These are phyloP conservation scores for Tylopilus sp. DNA, from an alignment of 768 basidiomycete genomes.

Conservation along the genomic window DNA sequence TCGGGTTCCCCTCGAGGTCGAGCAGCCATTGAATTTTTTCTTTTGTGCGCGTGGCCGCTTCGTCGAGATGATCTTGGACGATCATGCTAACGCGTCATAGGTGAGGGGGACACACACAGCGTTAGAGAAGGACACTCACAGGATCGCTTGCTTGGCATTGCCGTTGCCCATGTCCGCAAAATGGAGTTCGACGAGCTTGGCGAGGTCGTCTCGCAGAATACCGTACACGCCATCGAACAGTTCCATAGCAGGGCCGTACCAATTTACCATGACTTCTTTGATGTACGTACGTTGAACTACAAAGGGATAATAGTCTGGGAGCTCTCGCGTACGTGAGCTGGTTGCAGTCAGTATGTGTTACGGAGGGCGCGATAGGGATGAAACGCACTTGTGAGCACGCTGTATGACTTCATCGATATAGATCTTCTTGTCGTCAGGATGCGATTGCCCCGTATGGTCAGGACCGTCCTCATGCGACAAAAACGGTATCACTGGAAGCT, in stretches of 20 bases:
- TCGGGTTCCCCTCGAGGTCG: constrained; percentile 45
- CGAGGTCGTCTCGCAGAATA: constrained; percentile 38
- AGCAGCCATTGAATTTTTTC: constrained; percentile 47
- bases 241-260: constrained; percentile 44
- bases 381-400: too few species aligned
- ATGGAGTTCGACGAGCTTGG: constrained; percentile 42
- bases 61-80: constrained; percentile 48
- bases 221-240: constrained; percentile 42
- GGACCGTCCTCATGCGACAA: constrained; percentile 38
- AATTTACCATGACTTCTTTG: constrained; percentile 38
- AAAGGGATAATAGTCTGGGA: constrained; percentile 66
- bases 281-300: constrained; percentile 55
- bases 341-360: too few species aligned
- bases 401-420: too few species aligned
- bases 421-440: too few species aligned
- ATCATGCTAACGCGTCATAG: constrained; percentile 35
- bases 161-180: constrained; percentile 55
- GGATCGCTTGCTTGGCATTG: constrained; percentile 45
- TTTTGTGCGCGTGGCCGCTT: constrained; percentile 38
- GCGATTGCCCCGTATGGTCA: too few species aligned
- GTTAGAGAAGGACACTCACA: constrained; percentile 28
- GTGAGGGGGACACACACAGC: not conserved
- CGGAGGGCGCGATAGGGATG: too few species aligned
- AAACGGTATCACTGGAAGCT: constrained; percentile 25
- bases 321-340: constrained; percentile 68